Conservation (phyloP, 305 asterid genomes). For the Vinca major region DNA sequence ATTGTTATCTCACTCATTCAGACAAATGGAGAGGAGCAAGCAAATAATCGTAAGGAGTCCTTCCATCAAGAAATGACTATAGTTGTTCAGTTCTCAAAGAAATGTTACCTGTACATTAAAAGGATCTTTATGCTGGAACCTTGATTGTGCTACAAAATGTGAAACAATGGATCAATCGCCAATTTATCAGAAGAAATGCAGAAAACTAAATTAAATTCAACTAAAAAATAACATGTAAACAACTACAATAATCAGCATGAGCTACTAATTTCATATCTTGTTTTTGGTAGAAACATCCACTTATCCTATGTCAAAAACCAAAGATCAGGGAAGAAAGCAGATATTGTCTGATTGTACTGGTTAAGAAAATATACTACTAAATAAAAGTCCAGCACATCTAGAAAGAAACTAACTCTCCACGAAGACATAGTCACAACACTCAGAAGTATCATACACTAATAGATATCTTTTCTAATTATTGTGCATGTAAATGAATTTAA, state of each 20-base stretch:
- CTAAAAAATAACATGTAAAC: not conserved
- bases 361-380: not conserved
- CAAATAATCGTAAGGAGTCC: not conserved
- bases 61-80: conserved; percentile 4
- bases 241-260: not conserved
- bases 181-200: conserved; percentile 10
- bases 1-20: not conserved
- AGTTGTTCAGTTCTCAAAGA: conserved; percentile 7
- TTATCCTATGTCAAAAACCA: not conserved
- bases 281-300: not conserved
- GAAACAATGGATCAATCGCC: conserved; percentile 8
- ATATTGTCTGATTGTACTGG: not conserved
- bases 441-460: not conserved
- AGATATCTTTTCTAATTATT: not conserved
- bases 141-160: conserved; percentile 50
- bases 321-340: not conserved
- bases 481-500: not conserved
- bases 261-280: not conserved
- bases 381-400: not conserved
- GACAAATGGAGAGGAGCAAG: not conserved
- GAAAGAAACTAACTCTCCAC: not conserved
- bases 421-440: not conserved
- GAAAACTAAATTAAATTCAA: not conserved
- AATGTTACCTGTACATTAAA: conserved; percentile 59
- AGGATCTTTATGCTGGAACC: conserved; percentile 72